These are phyloP conservation scores for Mycena capillaripes DNA, from an alignment of 768 basidiomycete species.

Conservation along the genomic window DNA sequence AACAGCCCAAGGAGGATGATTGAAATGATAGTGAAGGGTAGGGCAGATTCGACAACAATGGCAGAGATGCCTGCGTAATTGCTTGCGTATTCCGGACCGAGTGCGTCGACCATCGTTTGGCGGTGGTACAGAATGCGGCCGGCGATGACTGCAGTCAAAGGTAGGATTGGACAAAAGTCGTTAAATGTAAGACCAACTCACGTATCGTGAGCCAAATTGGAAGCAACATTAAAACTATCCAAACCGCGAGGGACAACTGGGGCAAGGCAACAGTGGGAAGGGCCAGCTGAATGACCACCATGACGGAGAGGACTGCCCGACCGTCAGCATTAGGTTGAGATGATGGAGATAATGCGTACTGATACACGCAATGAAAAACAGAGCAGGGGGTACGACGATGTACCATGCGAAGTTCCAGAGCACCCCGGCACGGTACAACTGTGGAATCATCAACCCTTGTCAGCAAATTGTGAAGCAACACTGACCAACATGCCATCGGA, in stretches of 20 bases:
- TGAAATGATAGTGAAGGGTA: constrained; percentile 51
- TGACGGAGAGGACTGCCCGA: constrained; percentile 47
- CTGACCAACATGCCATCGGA: constrained; percentile 56
- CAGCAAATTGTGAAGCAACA: not conserved
- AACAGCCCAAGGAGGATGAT: constrained; percentile 43
- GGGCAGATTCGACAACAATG: constrained; percentile 51
- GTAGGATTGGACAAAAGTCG: no score
- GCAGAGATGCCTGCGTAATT: constrained; percentile 49
- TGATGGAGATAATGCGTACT: constrained; percentile 15
- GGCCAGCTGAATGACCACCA: constrained; percentile 48
- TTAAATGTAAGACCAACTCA: no score
- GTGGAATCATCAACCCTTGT: not conserved
- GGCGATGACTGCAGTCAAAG: no score
- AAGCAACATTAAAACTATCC: constrained; percentile 50
- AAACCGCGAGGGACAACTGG: constrained; percentile 48
- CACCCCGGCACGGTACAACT: constrained; percentile 54
- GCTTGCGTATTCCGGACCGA: constrained; percentile 43
- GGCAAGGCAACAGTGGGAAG: constrained; percentile 42
- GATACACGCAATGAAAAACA: constrained; percentile 40
- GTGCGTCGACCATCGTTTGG: constrained; percentile 33
- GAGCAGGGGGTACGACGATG: constrained; percentile 36
- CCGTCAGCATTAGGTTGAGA: not conserved
- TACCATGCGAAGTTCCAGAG: constrained; percentile 45
- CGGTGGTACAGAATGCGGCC: constrained; percentile 48
- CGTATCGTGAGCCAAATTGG: constrained; percentile 47